phyloP scores from a whole-genome alignment of 768 basidiomycete genomes.

The Mycena rebaudengoi region DNA sequence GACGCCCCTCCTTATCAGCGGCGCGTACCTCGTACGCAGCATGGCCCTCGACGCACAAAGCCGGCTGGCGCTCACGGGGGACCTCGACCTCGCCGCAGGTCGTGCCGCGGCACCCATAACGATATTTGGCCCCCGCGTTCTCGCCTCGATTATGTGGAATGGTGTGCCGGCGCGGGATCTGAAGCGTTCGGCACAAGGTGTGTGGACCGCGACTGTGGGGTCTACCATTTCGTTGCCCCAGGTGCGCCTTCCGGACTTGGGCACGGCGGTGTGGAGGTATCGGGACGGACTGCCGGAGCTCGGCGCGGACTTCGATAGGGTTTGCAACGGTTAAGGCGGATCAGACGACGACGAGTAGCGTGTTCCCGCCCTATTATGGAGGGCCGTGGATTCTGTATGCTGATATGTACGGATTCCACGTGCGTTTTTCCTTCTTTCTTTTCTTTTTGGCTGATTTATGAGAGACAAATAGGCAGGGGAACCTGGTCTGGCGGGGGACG shows the following conservation, averaged over 20 bases:
- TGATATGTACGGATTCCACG: conserved; percentile 66
- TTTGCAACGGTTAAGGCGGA: conserved; percentile 59
- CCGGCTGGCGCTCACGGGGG: conserved; percentile 59
- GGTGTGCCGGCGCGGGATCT: background rate
- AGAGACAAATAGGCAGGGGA: conserved; percentile 2
- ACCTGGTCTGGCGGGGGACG: conserved; percentile 21
- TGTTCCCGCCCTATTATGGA: conserved; percentile 59
- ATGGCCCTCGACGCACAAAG: conserved; percentile 35
- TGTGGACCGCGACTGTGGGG: conserved; percentile 6
- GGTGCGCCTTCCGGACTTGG: conserved; percentile 33
- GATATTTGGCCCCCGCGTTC: conserved; percentile 32
- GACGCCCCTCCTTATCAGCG: conserved; percentile 53
- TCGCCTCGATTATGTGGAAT: conserved; percentile 18
- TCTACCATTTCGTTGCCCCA: background rate
- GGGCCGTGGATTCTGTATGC: conserved; percentile 64
- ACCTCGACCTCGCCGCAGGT: conserved; percentile 49
- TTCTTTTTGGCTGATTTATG: background rate
- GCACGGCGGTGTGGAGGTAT: conserved; percentile 55
- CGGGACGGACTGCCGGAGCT: conserved; percentile 67
- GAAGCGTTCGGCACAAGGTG: conserved; percentile 27
- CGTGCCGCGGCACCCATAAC: no score
- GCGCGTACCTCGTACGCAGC: conserved; percentile 53
- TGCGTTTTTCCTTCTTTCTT: background rate
- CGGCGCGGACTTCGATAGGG: conserved; percentile 53
- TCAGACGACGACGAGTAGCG: conserved; percentile 61